phyloP scores from a whole-genome alignment of 805 yeast genomes.

The Millerozyma miso region DNA sequence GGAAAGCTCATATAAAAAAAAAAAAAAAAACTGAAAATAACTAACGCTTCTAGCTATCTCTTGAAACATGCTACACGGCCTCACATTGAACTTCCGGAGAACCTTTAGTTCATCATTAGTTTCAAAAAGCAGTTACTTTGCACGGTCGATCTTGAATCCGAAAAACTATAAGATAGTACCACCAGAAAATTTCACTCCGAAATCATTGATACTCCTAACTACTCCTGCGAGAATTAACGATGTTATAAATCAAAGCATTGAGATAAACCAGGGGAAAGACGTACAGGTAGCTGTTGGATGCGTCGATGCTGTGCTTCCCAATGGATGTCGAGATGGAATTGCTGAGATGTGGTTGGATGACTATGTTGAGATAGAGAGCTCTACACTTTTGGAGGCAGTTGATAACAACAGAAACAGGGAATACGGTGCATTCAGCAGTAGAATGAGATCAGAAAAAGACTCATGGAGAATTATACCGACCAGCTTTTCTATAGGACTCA shows the following conservation, averaged over 20 bases:
- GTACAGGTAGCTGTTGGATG: conserved; percentile 40
- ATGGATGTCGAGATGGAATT: conserved; percentile 29
- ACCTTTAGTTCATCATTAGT: not conserved
- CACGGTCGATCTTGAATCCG: conserved; percentile 15
- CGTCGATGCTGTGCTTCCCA: conserved; percentile 33
- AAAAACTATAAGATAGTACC: conserved; percentile 3
- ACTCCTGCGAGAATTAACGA: conserved; percentile 31
- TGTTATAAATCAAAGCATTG: conserved; percentile 28
- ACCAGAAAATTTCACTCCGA: conserved; percentile 15
- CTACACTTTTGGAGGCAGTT: conserved; percentile 21
- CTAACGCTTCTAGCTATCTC: no score
- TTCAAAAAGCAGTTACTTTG: not conserved
- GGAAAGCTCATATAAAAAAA: no score
- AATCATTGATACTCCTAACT: conserved; percentile 30
- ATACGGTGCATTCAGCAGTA: conserved; percentile 25
- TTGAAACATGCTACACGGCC: not conserved
- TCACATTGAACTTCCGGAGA: not conserved
- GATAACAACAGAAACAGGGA: conserved; percentile 34
- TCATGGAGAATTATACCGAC: conserved; percentile 32
- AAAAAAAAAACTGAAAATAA: no score
- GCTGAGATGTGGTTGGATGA: conserved; percentile 37
- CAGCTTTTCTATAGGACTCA: conserved; percentile 15
- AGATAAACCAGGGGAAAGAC: conserved; percentile 17
- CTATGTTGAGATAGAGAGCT: conserved; percentile 13
- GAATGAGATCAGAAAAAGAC: not conserved